Conservation (phyloP, 305 asterid genomes). For the Fraxinus baroniana region DNA sequence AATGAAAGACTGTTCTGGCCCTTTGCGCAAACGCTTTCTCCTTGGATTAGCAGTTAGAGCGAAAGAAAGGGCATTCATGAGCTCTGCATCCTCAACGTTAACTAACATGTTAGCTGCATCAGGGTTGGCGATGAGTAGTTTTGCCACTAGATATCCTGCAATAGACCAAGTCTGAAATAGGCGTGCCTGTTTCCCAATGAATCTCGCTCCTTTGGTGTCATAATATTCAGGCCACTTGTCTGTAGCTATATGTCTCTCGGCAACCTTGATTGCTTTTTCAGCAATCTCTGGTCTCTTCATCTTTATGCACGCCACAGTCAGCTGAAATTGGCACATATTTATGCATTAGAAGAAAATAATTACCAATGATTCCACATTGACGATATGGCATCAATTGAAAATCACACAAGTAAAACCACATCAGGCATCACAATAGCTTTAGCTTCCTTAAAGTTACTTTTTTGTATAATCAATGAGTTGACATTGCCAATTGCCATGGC, state of each 20-base stretch:
- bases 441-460: not conserved
- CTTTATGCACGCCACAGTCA: conserved; percentile 88
- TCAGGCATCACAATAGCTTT: not conserved
- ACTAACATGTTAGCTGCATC: conserved; percentile 68
- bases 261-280: conserved; percentile 71
- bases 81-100: conserved; percentile 70
- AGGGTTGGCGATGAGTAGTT: conserved; percentile 73
- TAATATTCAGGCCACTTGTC: conserved; percentile 97
- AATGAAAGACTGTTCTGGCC: conserved; percentile 59
- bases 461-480: not conserved
- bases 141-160: conserved; percentile 88
- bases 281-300: conserved; percentile 87
- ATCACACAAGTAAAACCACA: not conserved
- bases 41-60: conserved; percentile 63
- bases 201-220: conserved; percentile 85
- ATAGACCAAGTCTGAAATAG: conserved; percentile 89
- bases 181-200: conserved; percentile 86
- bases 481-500: not conserved
- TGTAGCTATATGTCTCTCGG: conserved; percentile 58
- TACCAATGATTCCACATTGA: not conserved
- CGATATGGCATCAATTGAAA: not conserved
- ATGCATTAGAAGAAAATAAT: not conserved
- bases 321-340: conserved; percentile 41
- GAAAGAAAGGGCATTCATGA: conserved; percentile 61
- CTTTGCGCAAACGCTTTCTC: conserved; percentile 60